phyloP scores from a whole-genome alignment of 768 basidiomycete genomes.

The Sporobolomyces pararoseus region DNA sequence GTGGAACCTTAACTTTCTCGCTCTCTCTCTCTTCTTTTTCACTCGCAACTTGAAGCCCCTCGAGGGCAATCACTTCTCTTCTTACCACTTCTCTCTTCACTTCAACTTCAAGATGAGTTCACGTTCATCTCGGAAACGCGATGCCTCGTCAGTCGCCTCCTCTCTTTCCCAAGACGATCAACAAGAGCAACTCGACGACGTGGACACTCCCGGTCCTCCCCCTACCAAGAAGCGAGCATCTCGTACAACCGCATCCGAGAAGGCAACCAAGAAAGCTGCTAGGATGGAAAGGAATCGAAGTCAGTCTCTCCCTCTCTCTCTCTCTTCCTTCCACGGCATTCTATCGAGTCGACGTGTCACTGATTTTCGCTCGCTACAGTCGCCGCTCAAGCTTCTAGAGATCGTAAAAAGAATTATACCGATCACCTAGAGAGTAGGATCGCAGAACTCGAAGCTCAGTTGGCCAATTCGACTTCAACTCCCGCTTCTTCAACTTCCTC shows the following conservation, averaged over 20 bases:
- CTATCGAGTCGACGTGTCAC: constrained; percentile 7
- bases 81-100: background rate
- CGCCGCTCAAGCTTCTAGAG: constrained; percentile 39
- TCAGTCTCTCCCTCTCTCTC: background rate
- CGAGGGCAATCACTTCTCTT: background rate
- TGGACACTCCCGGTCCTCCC: too few relatives aligned
- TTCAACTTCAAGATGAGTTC: background rate
- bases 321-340: too few relatives aligned
- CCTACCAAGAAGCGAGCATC: constrained; percentile 15
- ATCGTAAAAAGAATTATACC: constrained; percentile 33
- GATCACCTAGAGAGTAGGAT: constrained; percentile 31
- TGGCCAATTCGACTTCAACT: background rate
- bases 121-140: constrained; percentile 8
- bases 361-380: constrained; percentile 2
- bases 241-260: constrained; percentile 14
- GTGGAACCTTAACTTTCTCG: too few relatives aligned
- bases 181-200: background rate
- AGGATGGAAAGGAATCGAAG: constrained; percentile 38
- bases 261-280: constrained; percentile 29
- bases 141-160: background rate
- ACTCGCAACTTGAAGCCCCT: background rate
- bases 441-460: constrained; percentile 34
- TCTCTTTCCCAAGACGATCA: background rate
- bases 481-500: background rate
- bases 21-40: background rate